These are phyloP conservation scores for Aureobasidium sp. DNA, from an alignment of 2,329 filamentous ascomycete genomes.

Conservation along the genomic window DNA sequence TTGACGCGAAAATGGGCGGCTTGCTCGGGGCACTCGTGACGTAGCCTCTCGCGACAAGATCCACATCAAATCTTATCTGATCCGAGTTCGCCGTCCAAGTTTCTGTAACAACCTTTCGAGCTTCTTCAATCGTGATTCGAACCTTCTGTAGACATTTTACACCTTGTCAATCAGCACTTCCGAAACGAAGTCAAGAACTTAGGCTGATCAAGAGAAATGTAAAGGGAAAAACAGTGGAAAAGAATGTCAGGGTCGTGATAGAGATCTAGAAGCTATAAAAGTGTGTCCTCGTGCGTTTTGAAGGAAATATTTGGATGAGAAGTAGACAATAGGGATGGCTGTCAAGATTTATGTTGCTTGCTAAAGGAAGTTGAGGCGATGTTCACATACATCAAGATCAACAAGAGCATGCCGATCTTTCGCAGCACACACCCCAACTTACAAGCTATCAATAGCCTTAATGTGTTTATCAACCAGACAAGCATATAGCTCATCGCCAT, in stretches of 20 bases:
- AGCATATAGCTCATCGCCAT: slow-evolving; percentile 9
- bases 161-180: background rate
- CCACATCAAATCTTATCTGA: background rate
- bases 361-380: too few species aligned
- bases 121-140: background rate
- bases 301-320: too few species aligned
- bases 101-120: background rate
- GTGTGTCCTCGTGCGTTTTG: too few species aligned
- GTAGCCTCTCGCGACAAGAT: background rate
- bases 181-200: background rate
- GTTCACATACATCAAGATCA: too few species aligned
- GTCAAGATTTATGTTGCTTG: too few species aligned
- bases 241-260: too few species aligned
- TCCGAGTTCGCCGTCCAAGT: background rate
- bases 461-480: slow-evolving; percentile 10
- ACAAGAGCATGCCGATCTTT: background rate
- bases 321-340: too few species aligned
- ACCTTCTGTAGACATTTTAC: background rate
- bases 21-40: background rate
- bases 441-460: slow-evolving; percentile 8
- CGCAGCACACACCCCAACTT: background rate
- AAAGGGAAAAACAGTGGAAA: too few species aligned
- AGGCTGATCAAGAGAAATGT: too few species aligned
- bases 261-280: too few species aligned
- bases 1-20: background rate